phyloP scores from a whole-genome alignment of 768 basidiomycete genomes.

The Xerocomus potaroensis region DNA sequence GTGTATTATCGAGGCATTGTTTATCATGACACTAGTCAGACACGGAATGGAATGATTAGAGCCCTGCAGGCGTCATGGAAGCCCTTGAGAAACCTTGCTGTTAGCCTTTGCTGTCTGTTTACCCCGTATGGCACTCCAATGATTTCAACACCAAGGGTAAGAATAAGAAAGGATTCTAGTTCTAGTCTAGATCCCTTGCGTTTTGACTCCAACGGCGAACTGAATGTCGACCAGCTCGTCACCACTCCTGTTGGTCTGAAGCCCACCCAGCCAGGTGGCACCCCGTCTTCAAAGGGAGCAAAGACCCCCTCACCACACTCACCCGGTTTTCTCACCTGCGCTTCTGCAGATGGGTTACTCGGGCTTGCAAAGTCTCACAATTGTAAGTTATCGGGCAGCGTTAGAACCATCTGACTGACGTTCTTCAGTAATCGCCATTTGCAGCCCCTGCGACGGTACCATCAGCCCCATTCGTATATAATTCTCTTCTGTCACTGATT shows the following conservation, averaged over 20 bases:
- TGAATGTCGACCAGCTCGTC: constrained; percentile 21
- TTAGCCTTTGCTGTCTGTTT: constrained; percentile 4
- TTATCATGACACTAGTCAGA: constrained; percentile 38
- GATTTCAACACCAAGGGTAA: no score
- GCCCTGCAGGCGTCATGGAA: constrained; percentile 17
- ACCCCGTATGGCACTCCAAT: not conserved
- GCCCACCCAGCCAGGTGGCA: constrained; percentile 7
- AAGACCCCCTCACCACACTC: not conserved
- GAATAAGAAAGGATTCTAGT: constrained; percentile 18
- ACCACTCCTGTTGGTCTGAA: constrained; percentile 14
- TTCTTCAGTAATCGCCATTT: constrained; percentile 18
- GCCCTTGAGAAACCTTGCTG: not conserved
- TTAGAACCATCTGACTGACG: not conserved
- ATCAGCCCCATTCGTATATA: not conserved
- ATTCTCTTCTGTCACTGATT: not conserved
- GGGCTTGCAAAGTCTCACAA: constrained; percentile 21
- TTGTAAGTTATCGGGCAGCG: constrained; percentile 10
- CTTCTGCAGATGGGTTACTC: constrained; percentile 9
- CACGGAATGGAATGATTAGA: not conserved
- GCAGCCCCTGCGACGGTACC: constrained; percentile 19
- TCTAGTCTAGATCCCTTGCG: no score
- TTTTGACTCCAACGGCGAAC: no score
- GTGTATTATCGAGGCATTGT: constrained; percentile 42
- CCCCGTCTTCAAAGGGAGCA: constrained; percentile 10
- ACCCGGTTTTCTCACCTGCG: not conserved